A percentile compares a stretch with the other conserved stretches of the same genome.
Evolutionary conservation across 768 basidiomycete genomes (phyloP).

Genomic region (Rhodotorula babjevae): DNA sequence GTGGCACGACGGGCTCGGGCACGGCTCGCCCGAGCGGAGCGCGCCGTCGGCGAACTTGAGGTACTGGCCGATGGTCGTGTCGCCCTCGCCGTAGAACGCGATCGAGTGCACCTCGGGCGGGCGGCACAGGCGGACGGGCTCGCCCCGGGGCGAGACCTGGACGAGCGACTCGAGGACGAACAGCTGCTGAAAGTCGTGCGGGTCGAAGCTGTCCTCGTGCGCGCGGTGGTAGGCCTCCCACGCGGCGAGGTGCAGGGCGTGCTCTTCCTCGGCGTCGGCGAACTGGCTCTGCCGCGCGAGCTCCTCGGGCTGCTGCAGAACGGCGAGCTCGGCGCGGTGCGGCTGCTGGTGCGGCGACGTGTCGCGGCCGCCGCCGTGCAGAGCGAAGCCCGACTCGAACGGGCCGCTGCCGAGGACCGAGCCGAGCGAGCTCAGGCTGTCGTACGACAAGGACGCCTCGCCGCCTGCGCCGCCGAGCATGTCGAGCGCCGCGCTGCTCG

Average conservation of each 20-base stretch:
- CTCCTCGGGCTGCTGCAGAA: conserved; percentile 12
- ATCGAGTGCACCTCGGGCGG: conserved; percentile 64
- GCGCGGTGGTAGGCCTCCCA: conserved; percentile 34
- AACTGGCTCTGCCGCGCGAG: conserved; percentile 27
- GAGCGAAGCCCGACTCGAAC: background rate
- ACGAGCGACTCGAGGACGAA: conserved; percentile 72
- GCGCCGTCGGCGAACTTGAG: conserved; percentile 63
- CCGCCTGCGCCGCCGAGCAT: background rate
- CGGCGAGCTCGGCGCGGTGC: background rate
- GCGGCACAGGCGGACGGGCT: conserved; percentile 48
- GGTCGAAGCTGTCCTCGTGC: conserved; percentile 60
- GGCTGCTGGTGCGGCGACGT: too few relatives aligned
- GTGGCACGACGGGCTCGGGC: conserved; percentile 76
- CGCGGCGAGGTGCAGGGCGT: conserved; percentile 32
- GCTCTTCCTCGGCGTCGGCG: conserved; percentile 33
- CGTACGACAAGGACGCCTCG: background rate
- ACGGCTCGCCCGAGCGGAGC: conserved; percentile 49
- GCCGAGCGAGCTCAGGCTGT: background rate
- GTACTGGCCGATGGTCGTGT: conserved; percentile 76
- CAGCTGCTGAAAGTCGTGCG: conserved; percentile 89
- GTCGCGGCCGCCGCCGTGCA: background rate
- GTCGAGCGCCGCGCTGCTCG: conserved; percentile 16
- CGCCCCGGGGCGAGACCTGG: conserved; percentile 57
- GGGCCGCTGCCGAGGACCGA: background rate
- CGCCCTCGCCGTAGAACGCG: conserved; percentile 79